A percentile compares a stretch with the other conserved stretches of the same genome.
Conservation (phyloP, 192 early-diverging fungal species). For the Backusella morwellensis region DNA sequence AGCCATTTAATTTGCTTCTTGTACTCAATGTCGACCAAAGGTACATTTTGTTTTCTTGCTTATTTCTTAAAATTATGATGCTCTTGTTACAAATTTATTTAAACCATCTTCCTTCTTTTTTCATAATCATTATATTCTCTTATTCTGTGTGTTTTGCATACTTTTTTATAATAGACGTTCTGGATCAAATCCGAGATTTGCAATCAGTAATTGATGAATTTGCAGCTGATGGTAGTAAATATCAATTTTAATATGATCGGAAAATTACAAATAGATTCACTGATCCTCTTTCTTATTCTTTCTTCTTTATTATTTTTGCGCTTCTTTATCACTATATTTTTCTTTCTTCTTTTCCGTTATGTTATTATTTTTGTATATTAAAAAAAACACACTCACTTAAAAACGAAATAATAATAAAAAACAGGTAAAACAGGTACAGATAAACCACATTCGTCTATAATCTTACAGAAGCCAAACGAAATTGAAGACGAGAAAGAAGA, state of each 20-base stretch:
- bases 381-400: background rate
- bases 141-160: background rate
- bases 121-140: background rate
- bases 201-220: constrained; percentile 34
- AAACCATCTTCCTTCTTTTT: background rate
- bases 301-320: background rate
- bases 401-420: background rate
- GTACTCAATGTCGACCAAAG: background rate
- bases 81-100: too few species aligned
- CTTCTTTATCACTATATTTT: background rate
- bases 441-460: background rate
- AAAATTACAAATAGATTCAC: constrained; percentile 4
- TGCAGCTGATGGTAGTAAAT: background rate
- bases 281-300: background rate
- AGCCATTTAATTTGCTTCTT: background rate
- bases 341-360: background rate
- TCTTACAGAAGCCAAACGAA: constrained; percentile 2
- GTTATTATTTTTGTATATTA: background rate
- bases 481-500: background rate
- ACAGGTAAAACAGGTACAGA: background rate
- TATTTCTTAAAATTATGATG: background rate
- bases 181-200: constrained; percentile 24
- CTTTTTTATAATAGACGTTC: constrained; percentile 12
- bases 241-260: background rate
- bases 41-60: background rate